A percentile compares a stretch with the other conserved stretches of the same genome.
phyloP scores from a whole-genome alignment of 2,329 filamentous ascomycete species.

The Myrmaecium sp. region DNA sequence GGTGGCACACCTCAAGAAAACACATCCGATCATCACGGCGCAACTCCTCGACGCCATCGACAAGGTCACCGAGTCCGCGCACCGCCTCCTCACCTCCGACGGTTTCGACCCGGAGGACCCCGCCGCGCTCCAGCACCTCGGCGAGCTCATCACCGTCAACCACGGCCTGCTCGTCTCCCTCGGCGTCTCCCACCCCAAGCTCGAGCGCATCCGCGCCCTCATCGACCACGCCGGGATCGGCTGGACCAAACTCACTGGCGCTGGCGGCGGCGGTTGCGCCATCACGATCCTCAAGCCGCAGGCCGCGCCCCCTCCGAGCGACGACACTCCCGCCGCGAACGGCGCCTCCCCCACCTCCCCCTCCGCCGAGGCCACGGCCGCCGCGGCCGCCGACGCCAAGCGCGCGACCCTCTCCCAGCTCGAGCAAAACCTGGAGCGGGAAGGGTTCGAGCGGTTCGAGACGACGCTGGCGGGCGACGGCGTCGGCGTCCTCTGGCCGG shows the following conservation, averaged over 20 bases:
- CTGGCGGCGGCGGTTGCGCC: constrained; percentile 87
- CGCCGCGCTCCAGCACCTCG: constrained; percentile 52
- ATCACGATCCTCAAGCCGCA: constrained; percentile 74
- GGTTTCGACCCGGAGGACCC: constrained; percentile 51
- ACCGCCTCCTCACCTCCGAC: constrained; percentile 37
- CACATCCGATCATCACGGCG: constrained; percentile 61
- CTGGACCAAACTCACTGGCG: constrained; percentile 95
- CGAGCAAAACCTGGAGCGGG: constrained; percentile 38
- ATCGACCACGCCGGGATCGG: constrained; percentile 70
- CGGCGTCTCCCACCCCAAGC: constrained; percentile 82
- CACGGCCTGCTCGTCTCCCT: constrained; percentile 82
- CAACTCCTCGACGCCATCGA: constrained; percentile 78
- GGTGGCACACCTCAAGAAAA: constrained; percentile 53
- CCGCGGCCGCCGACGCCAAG: constrained; percentile 16
- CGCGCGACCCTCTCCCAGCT: constrained; percentile 38
- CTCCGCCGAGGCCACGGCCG: constrained; percentile 12
- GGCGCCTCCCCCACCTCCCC: constrained; percentile 17
- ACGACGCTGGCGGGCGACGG: constrained; percentile 86
- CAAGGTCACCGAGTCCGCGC: constrained; percentile 44
- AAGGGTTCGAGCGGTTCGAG: constrained; percentile 68
- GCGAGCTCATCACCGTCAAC: constrained; percentile 83
- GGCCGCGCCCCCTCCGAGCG: constrained; percentile 7
- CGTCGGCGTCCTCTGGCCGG: constrained; percentile 86
- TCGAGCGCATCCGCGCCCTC: constrained; percentile 81
- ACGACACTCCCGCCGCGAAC: background rate